Evolutionary conservation across 2,329 filamentous ascomycete species (phyloP).

Genomic region (Clonostachys rhizophaga): DNA sequence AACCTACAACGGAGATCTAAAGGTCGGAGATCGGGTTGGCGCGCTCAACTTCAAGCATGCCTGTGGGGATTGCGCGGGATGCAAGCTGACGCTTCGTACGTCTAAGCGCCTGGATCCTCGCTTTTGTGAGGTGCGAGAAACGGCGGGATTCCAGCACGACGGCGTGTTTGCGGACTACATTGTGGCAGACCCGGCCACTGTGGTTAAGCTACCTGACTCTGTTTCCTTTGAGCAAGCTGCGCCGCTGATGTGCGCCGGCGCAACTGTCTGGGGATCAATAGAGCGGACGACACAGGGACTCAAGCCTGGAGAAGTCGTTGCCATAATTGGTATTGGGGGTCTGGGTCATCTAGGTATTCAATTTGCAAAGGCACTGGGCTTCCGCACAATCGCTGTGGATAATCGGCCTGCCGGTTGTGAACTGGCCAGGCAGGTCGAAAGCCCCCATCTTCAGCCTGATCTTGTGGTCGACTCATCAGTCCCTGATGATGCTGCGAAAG

Average conservation of each 20-base stretch:
- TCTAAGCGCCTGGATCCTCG: conserved; percentile 14
- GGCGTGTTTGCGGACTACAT: conserved; percentile 27
- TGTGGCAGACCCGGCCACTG: conserved; percentile 18
- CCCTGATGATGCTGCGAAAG: conserved; percentile 6
- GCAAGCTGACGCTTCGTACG: conserved; percentile 9
- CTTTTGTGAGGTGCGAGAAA: conserved; percentile 22
- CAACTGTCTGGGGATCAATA: conserved; percentile 24
- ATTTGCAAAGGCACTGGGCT: conserved; percentile 26
- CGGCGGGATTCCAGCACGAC: conserved; percentile 23
- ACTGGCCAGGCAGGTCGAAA: conserved; percentile 16
- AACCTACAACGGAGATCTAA: conserved; percentile 10
- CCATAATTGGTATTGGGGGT: conserved; percentile 25
- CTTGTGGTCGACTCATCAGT: conserved; percentile 17
- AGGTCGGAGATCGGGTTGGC: conserved; percentile 26
- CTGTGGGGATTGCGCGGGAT: conserved; percentile 18
- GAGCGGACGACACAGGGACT: conserved; percentile 18
- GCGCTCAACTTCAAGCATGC: conserved; percentile 25
- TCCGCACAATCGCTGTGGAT: conserved; percentile 26
- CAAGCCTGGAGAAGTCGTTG: conserved; percentile 13
- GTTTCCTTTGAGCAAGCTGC: conserved; percentile 25
- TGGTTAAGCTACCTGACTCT: conserved; percentile 15
- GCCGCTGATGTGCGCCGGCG: conserved; percentile 27
- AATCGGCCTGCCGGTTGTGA: conserved; percentile 17
- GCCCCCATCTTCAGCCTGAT: conserved; percentile 12
- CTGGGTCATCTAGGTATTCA: conserved; percentile 26